phyloP scores from a whole-genome alignment of 768 basidiomycete species.

The Amanita jacksonii region DNA sequence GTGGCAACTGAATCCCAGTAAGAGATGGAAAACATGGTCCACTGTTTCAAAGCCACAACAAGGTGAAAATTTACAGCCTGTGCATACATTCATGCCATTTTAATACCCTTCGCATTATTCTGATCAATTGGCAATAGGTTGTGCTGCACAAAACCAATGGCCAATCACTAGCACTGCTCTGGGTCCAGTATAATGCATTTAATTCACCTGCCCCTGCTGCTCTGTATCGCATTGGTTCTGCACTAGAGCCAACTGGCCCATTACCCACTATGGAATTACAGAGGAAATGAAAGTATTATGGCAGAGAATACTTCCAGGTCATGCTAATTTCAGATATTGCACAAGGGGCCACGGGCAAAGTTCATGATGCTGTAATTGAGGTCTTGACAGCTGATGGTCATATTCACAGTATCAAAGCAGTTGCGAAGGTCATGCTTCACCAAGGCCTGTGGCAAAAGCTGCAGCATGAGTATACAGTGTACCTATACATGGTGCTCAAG shows the following conservation, averaged over 20 bases:
- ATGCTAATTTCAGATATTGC: background rate
- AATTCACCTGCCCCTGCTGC: background rate
- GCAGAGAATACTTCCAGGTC: background rate
- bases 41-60: too few species aligned
- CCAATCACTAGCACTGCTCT: background rate
- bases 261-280: background rate
- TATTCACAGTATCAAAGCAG: too few species aligned
- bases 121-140: background rate
- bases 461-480: constrained; percentile 1
- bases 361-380: background rate
- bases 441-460: background rate
- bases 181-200: background rate
- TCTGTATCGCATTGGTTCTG: background rate
- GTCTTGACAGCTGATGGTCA: too few species aligned
- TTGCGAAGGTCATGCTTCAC: background rate
- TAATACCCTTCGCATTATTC: background rate
- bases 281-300: background rate
- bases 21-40: background rate
- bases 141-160: background rate
- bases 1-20: too few species aligned
- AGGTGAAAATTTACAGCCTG: background rate
- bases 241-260: background rate
- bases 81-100: background rate
- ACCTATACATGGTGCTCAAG: background rate
- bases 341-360: background rate